phyloP scores from a whole-genome alignment of 2,329 filamentous ascomycete genomes.

The Colletotrichum cuscutae region DNA sequence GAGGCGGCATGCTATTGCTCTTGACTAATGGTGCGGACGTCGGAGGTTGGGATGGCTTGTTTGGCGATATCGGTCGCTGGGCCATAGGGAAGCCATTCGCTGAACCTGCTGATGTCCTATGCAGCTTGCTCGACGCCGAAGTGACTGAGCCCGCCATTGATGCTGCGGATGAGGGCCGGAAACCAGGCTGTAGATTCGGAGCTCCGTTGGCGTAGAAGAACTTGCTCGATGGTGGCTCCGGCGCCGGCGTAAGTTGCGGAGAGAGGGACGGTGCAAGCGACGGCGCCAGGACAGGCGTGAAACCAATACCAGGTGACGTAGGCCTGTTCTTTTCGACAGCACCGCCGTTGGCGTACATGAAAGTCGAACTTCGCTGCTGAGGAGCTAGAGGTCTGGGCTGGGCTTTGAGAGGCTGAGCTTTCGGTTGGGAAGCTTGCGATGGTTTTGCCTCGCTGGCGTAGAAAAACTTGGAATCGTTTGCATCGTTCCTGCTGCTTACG shows the following conservation, averaged over 20 bases:
- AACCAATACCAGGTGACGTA: slow-evolving; percentile 37
- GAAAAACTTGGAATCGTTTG: slow-evolving; percentile 81
- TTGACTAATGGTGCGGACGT: slow-evolving; percentile 18
- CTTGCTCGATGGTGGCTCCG: slow-evolving; percentile 63
- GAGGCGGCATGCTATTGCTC: slow-evolving; percentile 37
- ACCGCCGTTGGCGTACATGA: slow-evolving; percentile 67
- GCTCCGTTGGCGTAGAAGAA: slow-evolving; percentile 81
- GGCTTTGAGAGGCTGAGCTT: slow-evolving; percentile 22
- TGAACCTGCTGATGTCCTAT: slow-evolving; percentile 31
- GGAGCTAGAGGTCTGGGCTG: slow-evolving; percentile 45
- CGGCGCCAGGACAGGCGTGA: slow-evolving; percentile 35
- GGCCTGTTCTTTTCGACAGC: slow-evolving; percentile 50
- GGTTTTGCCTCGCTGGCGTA: slow-evolving; percentile 82
- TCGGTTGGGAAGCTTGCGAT: slow-evolving; percentile 24
- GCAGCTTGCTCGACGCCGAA: slow-evolving; percentile 56
- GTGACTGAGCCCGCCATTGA: slow-evolving; percentile 56
- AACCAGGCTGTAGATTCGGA: slow-evolving; percentile 57
- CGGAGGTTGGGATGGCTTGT: slow-evolving; percentile 48
- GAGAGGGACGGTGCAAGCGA: slow-evolving; percentile 44
- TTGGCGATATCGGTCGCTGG: slow-evolving; percentile 62
- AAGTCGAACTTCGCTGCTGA: slow-evolving; percentile 60
- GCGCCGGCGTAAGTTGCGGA: slow-evolving; percentile 46
- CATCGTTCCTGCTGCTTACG: slow-evolving; percentile 39
- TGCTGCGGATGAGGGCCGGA: slow-evolving; percentile 46
- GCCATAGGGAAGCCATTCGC: slow-evolving; percentile 39